phyloP scores from a whole-genome alignment of 768 basidiomycete species.

The Podaxis carcinomalis region DNA sequence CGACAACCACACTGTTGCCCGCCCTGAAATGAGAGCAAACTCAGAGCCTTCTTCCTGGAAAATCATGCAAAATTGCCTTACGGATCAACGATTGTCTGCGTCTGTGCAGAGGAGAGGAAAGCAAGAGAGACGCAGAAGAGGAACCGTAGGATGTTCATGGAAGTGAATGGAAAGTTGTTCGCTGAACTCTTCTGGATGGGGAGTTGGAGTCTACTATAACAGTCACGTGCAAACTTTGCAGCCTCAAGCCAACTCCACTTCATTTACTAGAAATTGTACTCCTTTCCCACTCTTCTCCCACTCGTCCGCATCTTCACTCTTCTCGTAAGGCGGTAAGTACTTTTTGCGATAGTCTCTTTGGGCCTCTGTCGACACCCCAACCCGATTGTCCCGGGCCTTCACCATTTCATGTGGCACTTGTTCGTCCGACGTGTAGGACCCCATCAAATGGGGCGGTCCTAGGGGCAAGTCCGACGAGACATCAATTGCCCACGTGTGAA shows the following conservation, averaged over 20 bases:
- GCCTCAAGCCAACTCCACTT: background rate
- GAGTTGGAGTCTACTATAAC: background rate
- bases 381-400: background rate
- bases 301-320: slow-evolving; percentile 1
- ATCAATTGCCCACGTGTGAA: slow-evolving; percentile 13
- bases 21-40: slow-evolving; percentile 18
- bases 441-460: slow-evolving; percentile 8
- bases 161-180: background rate
- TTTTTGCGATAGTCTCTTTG: background rate
- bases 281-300: slow-evolving; percentile 10
- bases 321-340: slow-evolving; percentile 4
- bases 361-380: background rate
- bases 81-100: slow-evolving; percentile 44
- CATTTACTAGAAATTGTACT: slow-evolving; percentile 2
- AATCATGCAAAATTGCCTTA: slow-evolving; percentile 24
- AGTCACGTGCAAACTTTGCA: background rate
- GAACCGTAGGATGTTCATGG: slow-evolving; percentile 19
- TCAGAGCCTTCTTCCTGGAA: background rate
- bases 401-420: slow-evolving; percentile 9
- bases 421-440: slow-evolving; percentile 5
- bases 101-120: slow-evolving; percentile 20
- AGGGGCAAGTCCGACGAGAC: slow-evolving; percentile 6
- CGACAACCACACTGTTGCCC: slow-evolving; percentile 50
- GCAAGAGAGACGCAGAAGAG: slow-evolving; percentile 16
- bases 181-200: background rate